Evolutionary conservation across 495 filamentous ascomycete genomes (phyloP), one percentile per base, ranked within the genome.

Genomic region (Echria macrotheca): DNA sequence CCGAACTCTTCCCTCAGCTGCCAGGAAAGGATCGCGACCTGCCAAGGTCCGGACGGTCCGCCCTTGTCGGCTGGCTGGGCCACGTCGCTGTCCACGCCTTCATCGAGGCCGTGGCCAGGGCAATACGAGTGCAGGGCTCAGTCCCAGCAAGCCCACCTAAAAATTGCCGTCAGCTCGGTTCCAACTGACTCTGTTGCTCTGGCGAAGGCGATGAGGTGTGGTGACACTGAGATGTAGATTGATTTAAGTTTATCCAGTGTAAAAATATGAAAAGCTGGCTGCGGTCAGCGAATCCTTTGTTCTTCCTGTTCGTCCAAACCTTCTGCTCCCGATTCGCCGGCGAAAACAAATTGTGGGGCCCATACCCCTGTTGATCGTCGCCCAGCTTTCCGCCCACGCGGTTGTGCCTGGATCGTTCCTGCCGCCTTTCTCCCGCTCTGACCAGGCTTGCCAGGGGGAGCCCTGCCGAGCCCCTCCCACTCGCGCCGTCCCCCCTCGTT

Each of bases 241-340:
- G n/a, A n/a, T n/a, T n/a, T n/a, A n/a, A 38, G 31, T 48, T 48
- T 48, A 48, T 29, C 46, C 46, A 48, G 35, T 39, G 35, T 38
- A 39, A 21, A 31, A 28, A 22, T n/a, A 48, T 22, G 29, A 46
- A 36, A 35, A 18, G 19, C 18, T 26, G 35, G 22, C 45, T 48
- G 46, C 46, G 23, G 46, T 48, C 46, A 48, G 35, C 46, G 31
- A 47, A 48, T 48, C 46, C 46, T 48, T 48, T 25, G 29, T 6
- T 37, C 7, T 12, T 24, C 21, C 10, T 40, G 29, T 35, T 29
- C 35, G 23, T 21, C 33, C n/a, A 26, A 28, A 28, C 15, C 17
- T 21, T 19, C 31, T 14, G 21, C 19, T 26, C 28, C 46, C 46
- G 46, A 48, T 48, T 40, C 46, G 46, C 23, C 46, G 23, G 26